Evolutionary conservation across 1,139 yeast genomes (phyloP).

Genomic region (Hemisphaericaspora xylanilytica): DNA sequence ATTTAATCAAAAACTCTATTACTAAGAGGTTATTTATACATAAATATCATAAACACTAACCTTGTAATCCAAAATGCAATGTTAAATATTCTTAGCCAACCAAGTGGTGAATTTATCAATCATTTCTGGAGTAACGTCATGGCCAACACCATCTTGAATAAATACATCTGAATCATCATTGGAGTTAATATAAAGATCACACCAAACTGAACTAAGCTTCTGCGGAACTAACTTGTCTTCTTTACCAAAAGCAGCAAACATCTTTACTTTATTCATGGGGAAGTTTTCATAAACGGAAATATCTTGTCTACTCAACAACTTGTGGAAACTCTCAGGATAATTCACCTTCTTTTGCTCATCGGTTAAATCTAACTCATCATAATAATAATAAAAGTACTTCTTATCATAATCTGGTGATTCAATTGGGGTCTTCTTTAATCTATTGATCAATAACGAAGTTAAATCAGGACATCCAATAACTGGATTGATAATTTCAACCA

Average conservation of each 20-base stretch:
- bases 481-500: conserved; percentile 42
- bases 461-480: conserved; percentile 48
- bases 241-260: conserved; percentile 40
- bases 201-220: conserved; percentile 33
- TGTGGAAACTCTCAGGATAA: conserved; percentile 41
- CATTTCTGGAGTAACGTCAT: conserved; percentile 38
- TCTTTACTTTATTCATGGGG: conserved; percentile 29
- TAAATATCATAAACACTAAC: no score
- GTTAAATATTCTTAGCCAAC: conserved; percentile 23
- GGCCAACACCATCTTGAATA: conserved; percentile 34
- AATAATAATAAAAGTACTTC: conserved; percentile 32
- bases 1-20: no score
- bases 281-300: conserved; percentile 33
- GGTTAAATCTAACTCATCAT: conserved; percentile 34
- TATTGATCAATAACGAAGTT: conserved; percentile 40
- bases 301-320: conserved; percentile 30
- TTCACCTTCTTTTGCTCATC: conserved; percentile 22
- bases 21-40: no score
- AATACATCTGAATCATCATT: conserved; percentile 26
- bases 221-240: conserved; percentile 40
- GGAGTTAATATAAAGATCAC: conserved; percentile 28
- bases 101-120: conserved; percentile 32
- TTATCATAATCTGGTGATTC: conserved; percentile 22
- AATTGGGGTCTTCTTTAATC: conserved; percentile 23
- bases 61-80: no score